These are phyloP conservation scores for Ganoderma multipileum DNA, from an alignment of 1,284 basidiomycete species.

Conservation along the genomic window DNA sequence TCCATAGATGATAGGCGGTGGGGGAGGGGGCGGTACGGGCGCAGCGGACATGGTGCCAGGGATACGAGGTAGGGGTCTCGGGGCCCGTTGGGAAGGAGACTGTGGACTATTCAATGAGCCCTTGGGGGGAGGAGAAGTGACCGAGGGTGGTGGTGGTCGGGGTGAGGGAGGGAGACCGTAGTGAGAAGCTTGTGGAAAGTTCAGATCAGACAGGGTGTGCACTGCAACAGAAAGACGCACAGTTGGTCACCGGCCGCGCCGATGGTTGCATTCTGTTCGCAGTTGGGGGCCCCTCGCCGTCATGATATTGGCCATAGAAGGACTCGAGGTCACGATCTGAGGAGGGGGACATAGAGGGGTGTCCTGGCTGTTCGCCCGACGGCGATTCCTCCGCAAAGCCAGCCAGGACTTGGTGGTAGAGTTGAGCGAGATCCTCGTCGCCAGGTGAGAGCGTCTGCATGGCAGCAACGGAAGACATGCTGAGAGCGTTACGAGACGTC, in stretches of 20 bases:
- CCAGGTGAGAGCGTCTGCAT: conserved; percentile 45
- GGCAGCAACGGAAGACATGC: conserved; percentile 39
- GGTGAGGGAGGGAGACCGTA: conserved; percentile 39
- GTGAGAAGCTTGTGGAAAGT: conserved; percentile 25
- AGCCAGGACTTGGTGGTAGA: conserved; percentile 77
- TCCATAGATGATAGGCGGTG: conserved; percentile 28
- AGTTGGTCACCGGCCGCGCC: conserved; percentile 30
- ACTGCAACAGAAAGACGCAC: conserved; percentile 35
- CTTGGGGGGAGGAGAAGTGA: conserved; percentile 17
- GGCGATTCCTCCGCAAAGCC: conserved; percentile 61
- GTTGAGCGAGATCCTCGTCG: conserved; percentile 71
- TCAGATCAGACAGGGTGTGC: conserved; percentile 28
- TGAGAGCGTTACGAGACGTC: conserved; percentile 3
- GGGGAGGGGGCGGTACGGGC: conserved; percentile 36
- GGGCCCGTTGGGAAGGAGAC: conserved; percentile 37
- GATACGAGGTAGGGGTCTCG: conserved; percentile 40
- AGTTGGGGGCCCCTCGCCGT: conserved; percentile 39
- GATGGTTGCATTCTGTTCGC: conserved; percentile 35
- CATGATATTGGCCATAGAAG: conserved; percentile 39
- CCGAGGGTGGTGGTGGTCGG: conserved; percentile 29
- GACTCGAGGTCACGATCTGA: conserved; percentile 40
- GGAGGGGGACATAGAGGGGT: conserved; percentile 33
- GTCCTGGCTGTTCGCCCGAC: conserved; percentile 43
- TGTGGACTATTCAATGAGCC: conserved; percentile 26
- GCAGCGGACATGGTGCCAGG: conserved; percentile 33